Base-by-base conservation (phyloP, 495 filamentous ascomycete species). In the Talaromyces ruber region DNA sequence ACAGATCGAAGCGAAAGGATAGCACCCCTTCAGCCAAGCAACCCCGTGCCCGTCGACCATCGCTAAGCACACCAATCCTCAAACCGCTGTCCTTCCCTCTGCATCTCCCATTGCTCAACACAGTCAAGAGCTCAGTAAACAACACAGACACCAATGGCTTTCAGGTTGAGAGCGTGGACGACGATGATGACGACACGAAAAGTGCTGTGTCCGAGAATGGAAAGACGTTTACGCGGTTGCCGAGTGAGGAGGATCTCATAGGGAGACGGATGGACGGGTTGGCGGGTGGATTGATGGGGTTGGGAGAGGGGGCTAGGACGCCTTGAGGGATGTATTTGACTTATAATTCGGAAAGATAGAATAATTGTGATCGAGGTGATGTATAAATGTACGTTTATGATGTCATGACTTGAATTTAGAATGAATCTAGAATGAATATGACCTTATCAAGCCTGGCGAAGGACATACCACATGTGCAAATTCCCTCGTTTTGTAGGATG, bases 191-290 rank as follows among this genome's bases (percentile, higher is more conserved):
- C 24, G 28, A 14, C 16, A 2, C 54, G 1, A 57, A 25, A 18
- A 57, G 54, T 34, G 29, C 26, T 5, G 3, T 34, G 2, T 57
- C 54, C 28, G 59, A 60, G 12, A 60, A 60, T 34, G 59, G 59
- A n/a, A 30, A 37, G 59, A 60, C 59, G 16, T 50, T 92, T 59
- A 83, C 88, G 5, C 90, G 88, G 71, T 74, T 97, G 30, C 85
- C 85, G 29, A 96, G 90, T 68, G 86, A 88, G 63, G 91, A 95
- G 63, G 92, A 97, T 78, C 69, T 97, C 60, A 71, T 98, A 14
- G 86, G 87, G 6, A 77, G 93, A 59, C 77, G 93, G 47, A 98
- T 98, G 93, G 84, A 89, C 67, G 90, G 89, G 6, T 71, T 98
- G 26, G 86, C 90, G 6, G 85, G 88, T 4, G 84, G 88, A 9